These are phyloP conservation scores for Fusarium sp. DNA, from an alignment of 2,329 filamentous ascomycete genomes.

Conservation along the genomic window DNA sequence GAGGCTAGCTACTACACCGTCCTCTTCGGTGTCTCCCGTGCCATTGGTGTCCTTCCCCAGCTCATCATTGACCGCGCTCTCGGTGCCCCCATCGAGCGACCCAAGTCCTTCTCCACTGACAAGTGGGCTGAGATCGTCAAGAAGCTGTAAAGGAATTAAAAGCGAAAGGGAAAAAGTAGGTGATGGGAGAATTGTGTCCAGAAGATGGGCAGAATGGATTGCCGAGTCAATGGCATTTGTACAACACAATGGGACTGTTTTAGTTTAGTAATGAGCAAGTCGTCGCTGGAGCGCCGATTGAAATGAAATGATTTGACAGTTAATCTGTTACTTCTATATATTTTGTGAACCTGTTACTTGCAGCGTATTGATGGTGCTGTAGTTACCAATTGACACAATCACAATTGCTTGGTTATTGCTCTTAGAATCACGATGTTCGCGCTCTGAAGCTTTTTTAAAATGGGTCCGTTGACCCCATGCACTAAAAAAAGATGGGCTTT, in stretches of 20 bases:
- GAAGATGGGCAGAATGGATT: slow-evolving; percentile 39
- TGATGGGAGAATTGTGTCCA: slow-evolving; percentile 33
- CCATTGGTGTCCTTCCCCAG: slow-evolving; percentile 98
- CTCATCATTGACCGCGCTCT: slow-evolving; percentile 99
- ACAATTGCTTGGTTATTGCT: not conserved
- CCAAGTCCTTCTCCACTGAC: slow-evolving; percentile 98
- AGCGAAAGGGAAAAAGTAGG: slow-evolving; percentile 27
- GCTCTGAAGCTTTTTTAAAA: not conserved
- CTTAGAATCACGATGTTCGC: not conserved
- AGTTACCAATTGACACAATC: not conserved
- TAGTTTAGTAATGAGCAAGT: slow-evolving; percentile 47
- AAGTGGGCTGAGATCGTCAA: slow-evolving; percentile 95
- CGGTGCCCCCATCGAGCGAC: slow-evolving; percentile 96
- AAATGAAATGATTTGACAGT: slow-evolving; percentile 44
- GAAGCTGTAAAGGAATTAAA: slow-evolving; percentile 75
- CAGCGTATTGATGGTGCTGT: not conserved
- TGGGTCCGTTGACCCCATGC: slow-evolving; percentile 31
- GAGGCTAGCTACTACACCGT: slow-evolving; percentile 99
- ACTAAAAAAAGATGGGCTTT: slow-evolving; percentile 7
- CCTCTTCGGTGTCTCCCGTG: slow-evolving; percentile 97
- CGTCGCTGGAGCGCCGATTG: slow-evolving; percentile 38
- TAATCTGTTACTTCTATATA: slow-evolving; percentile 7
- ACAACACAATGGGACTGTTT: slow-evolving; percentile 46
- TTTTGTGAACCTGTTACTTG: not conserved
- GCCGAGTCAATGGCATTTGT: slow-evolving; percentile 42